phyloP scores from a whole-genome alignment of 768 basidiomycete species.

The Russula sp. region DNA sequence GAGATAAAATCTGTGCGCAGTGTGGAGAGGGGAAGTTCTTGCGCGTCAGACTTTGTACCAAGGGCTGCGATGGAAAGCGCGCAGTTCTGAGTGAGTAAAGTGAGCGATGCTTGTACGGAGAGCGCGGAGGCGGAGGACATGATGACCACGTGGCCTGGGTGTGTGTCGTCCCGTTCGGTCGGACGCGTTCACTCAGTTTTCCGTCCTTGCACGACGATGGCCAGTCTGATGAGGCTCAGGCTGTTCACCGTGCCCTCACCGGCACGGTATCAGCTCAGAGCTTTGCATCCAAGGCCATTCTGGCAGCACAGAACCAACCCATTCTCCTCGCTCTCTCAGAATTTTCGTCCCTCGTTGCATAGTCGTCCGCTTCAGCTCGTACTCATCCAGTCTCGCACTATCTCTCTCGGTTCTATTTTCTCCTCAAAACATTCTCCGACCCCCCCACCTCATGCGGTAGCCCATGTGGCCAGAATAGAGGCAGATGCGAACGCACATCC shows the following conservation, averaged over 20 bases:
- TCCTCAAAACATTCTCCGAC: constrained; percentile 11
- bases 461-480: constrained; percentile 65
- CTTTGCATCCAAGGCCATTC: constrained; percentile 17
- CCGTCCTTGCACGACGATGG: not conserved
- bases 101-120: constrained; percentile 1
- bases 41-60: constrained; percentile 12
- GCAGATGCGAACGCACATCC: constrained; percentile 71
- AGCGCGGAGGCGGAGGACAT: constrained; percentile 27
- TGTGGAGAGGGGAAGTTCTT: constrained; percentile 29
- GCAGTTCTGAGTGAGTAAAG: constrained; percentile 22
- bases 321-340: constrained; percentile 20
- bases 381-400: constrained; percentile 5
- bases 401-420: constrained; percentile 15
- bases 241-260: constrained; percentile 2
- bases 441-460: constrained; percentile 60
- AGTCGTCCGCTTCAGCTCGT: not conserved
- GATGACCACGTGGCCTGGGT: not conserved
- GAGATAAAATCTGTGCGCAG: constrained; percentile 51
- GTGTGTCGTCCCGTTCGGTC: not conserved
- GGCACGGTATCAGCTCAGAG: not conserved
- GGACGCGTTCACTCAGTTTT: not conserved
- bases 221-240: constrained; percentile 10
- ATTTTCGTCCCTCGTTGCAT: constrained; percentile 4
- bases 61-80: constrained; percentile 28
- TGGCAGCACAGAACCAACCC: constrained; percentile 23